Evolutionary conservation across 2,329 filamentous ascomycete genomes (phyloP), one percentile per base, ranked within the genome.

Genomic region (Zopfia rhizophila): DNA sequence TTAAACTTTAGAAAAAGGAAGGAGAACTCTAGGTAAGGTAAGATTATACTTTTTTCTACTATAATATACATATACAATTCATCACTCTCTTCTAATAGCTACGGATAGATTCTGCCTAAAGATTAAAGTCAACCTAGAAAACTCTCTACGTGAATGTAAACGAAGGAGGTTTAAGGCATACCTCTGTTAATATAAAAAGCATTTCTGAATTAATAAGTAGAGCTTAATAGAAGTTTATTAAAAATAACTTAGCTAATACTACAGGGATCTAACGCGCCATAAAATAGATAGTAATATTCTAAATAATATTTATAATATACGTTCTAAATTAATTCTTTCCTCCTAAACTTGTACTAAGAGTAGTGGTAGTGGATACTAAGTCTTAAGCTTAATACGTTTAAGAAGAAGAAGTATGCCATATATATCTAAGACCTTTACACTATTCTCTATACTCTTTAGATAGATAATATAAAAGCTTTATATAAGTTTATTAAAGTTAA

Each of bases 391-490:
- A 22, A 60, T 19, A 59, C 38, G 32, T 55, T 44, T 16, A 31
- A 50, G 39, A 55, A 55, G 31, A 48, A 58, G 45, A 62, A 62
- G 55, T 44, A 33, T 44, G 48, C 53, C 8, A 60, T 62, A 39
- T 57, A 44, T 36, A 46, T 62, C 27, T 35, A 60, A 28, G 53
- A 59, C 39, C 48, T 62, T 29, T 62, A 53, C 27, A 40, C 55
- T 18, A 54, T 62, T 30, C 40, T 59, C 24, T 33, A 60, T 25
- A 51, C 48, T 28, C 48, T 58, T n/a, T 55, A 25, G 52, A 48
- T 58, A 2, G 43, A 59, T 24, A 38, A 60, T 37, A 49, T 35
- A 7, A 60, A 51, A 41, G 43, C 46, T 10, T 50, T 60, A 18
- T 25, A 60, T 48, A 37, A 55, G 12, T 58, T 44, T 37, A 53